Evolutionary conservation across 75 land plant species (phyloP), one percentile per base, ranked within the genome.

Genomic region (Selaginella moellendorffii): DNA sequence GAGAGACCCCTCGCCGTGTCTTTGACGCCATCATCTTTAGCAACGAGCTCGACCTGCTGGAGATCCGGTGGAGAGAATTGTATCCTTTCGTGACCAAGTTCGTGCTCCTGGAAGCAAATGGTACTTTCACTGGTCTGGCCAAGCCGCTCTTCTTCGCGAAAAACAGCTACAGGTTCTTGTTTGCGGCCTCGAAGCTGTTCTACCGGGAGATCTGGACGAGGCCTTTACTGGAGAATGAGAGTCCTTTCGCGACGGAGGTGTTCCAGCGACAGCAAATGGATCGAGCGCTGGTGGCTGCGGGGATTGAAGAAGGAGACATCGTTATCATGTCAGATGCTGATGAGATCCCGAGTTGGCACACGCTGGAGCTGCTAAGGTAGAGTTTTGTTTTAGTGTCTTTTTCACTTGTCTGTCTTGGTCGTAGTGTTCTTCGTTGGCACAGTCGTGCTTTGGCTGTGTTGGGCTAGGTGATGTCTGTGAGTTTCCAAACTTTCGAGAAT

Each of bases 271-370:
- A 78, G 0, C 81, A 77, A 2, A 65, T 90, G 69, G 85, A 84
- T n/a, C 77, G 72, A 23, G 81, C 82, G 1, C 78, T 90, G 18
- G 66, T 65, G 30, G 76, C 75, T 19, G 83, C 97, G 2, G 97
- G 88, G 0, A 82, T 90, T 20, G 21, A 24, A 1, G 80, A 82
- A 27, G 93, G 78, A 53, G 96, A 90, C 53, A 63, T 90, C 26
- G 70, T 90, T 65, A 84, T 90, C 65, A 90, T 87, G 83, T 82
- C 87, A 17, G 97, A 90, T 66, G 77, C 81, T 0, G 97, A 90
- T 71, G 97, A 90, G 66, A 75, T 90, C 22, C 97, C 97, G 18
- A 75, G 74, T 56, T 71, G 76, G 19, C 78, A 92, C 46, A 92
- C 97, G 0, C 31, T 92, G 42, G 69, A 69, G 26, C 78, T 92